Conservation (phyloP, 495 filamentous ascomycete species). For the Neurospora intermedia region DNA sequence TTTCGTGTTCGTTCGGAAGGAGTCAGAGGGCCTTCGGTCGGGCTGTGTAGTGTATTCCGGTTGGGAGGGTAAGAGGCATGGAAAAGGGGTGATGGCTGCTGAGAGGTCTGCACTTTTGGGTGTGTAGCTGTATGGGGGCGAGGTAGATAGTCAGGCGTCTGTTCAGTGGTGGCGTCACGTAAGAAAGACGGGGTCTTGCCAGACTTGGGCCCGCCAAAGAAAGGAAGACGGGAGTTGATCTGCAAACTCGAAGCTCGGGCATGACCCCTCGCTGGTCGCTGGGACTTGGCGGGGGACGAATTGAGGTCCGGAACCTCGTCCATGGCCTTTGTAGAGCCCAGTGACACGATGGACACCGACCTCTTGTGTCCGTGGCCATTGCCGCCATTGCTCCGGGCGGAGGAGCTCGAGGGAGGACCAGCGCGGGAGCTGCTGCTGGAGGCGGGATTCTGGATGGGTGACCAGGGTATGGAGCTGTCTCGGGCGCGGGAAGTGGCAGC, state of each 20-base stretch:
- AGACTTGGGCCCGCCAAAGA: slow-evolving; percentile 21
- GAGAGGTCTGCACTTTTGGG: slow-evolving; percentile 24
- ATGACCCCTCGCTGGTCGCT: slow-evolving; percentile 52
- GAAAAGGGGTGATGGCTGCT: slow-evolving; percentile 32
- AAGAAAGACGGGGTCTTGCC: slow-evolving; percentile 12
- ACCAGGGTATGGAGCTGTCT: slow-evolving; percentile 20
- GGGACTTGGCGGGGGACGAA: slow-evolving; percentile 20
- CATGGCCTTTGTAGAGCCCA: slow-evolving; percentile 53
- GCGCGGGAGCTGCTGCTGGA: not conserved
- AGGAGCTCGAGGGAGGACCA: not conserved
- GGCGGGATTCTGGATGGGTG: slow-evolving; percentile 4
- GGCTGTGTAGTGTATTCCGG: slow-evolving; percentile 23
- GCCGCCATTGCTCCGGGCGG: not conserved
- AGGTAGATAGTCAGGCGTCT: not conserved
- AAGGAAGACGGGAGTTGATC: slow-evolving; percentile 47
- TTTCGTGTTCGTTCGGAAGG: slow-evolving; percentile 31
- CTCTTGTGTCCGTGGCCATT: slow-evolving; percentile 43
- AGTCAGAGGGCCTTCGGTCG: slow-evolving; percentile 25
- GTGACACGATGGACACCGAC: slow-evolving; percentile 91
- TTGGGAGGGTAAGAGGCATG: slow-evolving; percentile 38
- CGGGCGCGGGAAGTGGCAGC: slow-evolving; percentile 25
- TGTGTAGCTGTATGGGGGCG: slow-evolving; percentile 26
- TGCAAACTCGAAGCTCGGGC: slow-evolving; percentile 77
- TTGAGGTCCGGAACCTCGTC: slow-evolving; percentile 16
- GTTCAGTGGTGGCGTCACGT: not conserved